Evolutionary conservation across 2,329 filamentous ascomycete species (phyloP), one percentile per base, ranked within the genome.

Genomic region (Corinectria fuckeliana): DNA sequence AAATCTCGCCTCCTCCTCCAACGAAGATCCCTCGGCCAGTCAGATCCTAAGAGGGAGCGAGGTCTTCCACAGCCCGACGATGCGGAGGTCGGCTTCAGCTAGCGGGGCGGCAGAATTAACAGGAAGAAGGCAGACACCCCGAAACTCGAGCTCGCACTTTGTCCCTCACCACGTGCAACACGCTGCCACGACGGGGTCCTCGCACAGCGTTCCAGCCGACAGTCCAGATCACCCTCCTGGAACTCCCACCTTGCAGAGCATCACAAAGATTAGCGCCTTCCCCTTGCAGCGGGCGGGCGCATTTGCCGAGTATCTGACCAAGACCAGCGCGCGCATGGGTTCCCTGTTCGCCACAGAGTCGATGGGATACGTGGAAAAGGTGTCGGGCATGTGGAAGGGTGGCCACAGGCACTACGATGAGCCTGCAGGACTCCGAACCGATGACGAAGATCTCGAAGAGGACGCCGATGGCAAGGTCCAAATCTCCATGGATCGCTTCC

Each of bases 341-440:
- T 91, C 82, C 25, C 78, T 96, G 8, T 78, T 98, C 44, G 91
- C 94, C 6, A 92, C 90, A 0, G 93, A 97, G 74, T 96, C 94
- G 0, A 96, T 97, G 88, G 93, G 92, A 2, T 98, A 98, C 72
- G 90, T 97, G 28, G 93, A 96, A 72, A 98, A 97, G 75, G 93
- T 98, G 0, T 96, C 94, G 0, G 94, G 93, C 34, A 98, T 98
- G 91, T 95, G 95, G 88, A 91, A 93, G 66, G 95, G 95, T 30
- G 92, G 92, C 11, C 89, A 90, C 68, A 93, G 90, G 69, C 94
- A 98, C 75, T 99, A 98, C 70, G 88, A 90, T 49, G 90, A 86
- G 41, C 81, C 82, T 2, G 74, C 78, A 42, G 82, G 78, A 20
- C 76, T 84, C 39, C 79, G 77, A 26, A 79, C 80, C 2, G 84